Evolutionary conservation across 1,284 basidiomycete genomes (phyloP).

Genomic region (Tylopilus orsonianus): DNA sequence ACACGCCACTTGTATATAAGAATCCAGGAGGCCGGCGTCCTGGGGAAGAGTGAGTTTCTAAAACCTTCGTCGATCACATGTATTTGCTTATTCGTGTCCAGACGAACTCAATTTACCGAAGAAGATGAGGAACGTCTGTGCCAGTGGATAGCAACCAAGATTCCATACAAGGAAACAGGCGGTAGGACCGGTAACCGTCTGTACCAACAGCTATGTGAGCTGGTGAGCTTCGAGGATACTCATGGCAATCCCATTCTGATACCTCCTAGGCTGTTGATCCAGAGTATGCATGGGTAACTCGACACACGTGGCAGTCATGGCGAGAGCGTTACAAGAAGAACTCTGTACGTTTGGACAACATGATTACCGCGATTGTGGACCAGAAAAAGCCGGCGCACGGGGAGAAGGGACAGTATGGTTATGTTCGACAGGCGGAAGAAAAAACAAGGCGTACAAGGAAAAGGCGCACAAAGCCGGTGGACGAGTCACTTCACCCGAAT

Average conservation of each 20-base stretch:
- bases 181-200: conserved; percentile 76
- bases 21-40: conserved; percentile 77
- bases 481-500: conserved; percentile 25
- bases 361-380: conserved; percentile 64
- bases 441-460: conserved; percentile 58
- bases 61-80: not conserved
- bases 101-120: conserved; percentile 72
- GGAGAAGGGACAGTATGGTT: conserved; percentile 76
- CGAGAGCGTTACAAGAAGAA: conserved; percentile 84
- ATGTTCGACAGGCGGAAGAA: conserved; percentile 67
- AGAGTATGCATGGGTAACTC: conserved; percentile 71
- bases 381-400: conserved; percentile 62
- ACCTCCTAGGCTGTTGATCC: conserved; percentile 49
- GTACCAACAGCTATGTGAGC: conserved; percentile 63
- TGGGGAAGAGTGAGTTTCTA: conserved; percentile 67
- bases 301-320: conserved; percentile 88
- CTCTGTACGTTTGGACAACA: conserved; percentile 56
- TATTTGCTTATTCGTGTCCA: conserved; percentile 29
- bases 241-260: conserved; percentile 8
- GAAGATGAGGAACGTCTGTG: conserved; percentile 72
- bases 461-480: conserved; percentile 40
- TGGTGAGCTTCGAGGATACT: conserved; percentile 33
- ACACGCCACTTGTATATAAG: conserved; percentile 73
- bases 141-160: conserved; percentile 74
- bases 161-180: conserved; percentile 75